Base-by-base conservation (phyloP, 352 stramenopile species). In the Phytopythium kandeliae region DNA sequence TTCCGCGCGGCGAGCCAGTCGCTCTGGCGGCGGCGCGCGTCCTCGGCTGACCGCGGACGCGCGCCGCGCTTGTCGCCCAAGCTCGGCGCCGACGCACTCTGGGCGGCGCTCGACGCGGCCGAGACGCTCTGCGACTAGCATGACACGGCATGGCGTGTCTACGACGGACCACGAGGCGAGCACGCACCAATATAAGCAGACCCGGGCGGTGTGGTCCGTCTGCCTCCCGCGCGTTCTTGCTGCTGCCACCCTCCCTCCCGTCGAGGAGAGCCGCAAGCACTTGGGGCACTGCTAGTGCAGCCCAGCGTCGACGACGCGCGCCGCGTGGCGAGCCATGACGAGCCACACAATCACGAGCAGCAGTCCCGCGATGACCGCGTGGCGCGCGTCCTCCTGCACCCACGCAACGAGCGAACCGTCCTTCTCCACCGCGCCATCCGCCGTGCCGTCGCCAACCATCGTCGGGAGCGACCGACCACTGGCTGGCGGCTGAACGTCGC, bases 391-490 rank as follows among this genome's bases (percentile, higher is more conserved):
- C 50, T 89, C 78, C 12, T 63, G 54, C 44, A 89, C 54, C 81
- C 81, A 92, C 2, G 68, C 67, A 16, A 89, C 48, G 24, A 92
- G 52, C 9, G 81, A 92, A 9, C 71, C 81, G 19, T 81, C 71
- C 58, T 88, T 89, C 45, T 83, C 65, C 15, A 69, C 41, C 2
- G 65, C 56, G 16, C 56, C 51, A 6, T 62, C n/a, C n/a, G n/a
- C n/a, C n/a, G n/a, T n/a, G n/a, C n/a, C n/a, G n/a, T n/a, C n/a
- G n/a, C n/a, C n/a, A n/a, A n/a, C n/a, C n/a, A n/a, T n/a, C n/a
- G n/a, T n/a, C n/a, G n/a, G n/a, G n/a, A n/a, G n/a, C n/a, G n/a
- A n/a, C 9, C 28, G 28, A 9, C 28, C 28, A 9, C 28, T 31
- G 28, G 45, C 7, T 15, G 44, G 24, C 44, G 35, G 44, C 30